Base-by-base conservation (phyloP, 2,329 filamentous ascomycete genomes). In the Fonsecaea nubica region DNA sequence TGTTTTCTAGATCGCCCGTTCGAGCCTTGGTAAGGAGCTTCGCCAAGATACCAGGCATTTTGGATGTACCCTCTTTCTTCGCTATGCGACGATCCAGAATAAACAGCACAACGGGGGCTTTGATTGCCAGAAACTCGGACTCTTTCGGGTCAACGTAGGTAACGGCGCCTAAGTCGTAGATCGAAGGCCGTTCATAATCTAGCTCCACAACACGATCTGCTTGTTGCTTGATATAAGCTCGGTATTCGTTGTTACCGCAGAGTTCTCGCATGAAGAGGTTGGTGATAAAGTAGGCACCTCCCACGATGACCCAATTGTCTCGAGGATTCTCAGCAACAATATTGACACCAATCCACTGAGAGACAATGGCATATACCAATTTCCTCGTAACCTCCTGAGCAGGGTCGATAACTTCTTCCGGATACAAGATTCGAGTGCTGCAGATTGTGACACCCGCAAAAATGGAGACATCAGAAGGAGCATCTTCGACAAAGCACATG, bases 271-370 rank as follows among this genome's bases (percentile, higher is more conserved):
- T 92, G 78, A 96, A 97, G 3, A 92, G 85, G 73, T 97, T 94
- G 1, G 94, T 93, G 86, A 99, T 96, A 81, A 92, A 99, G 82
- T 94, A 93, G 0, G 94, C 91, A 55, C 96, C 90, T 13, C 94
- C 96, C 62, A 95, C 86, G 12, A 94, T 90, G 21, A 96, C 88
- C 95, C 95, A 99, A 62, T 89, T 87, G 77, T 99, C 95, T 59
- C 85, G 85, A 18, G 89, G 87, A 48, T 90, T 88, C 75, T 93
- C 92, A 0, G 95, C 90, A 56, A 96, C 90, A 71, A 99, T 91
- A 75, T 93, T 93, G 69, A 99, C 90, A 15, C 95, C 95, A 70
- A 95, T 92, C 91, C 94, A 99, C 77, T 99, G 95, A 66, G 89
- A 92, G 10, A 95, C 92, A 56, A 98, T 83, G 0, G 93, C 89